Evolutionary conservation across 768 basidiomycete species (phyloP).

Genomic region (Russula emetica): DNA sequence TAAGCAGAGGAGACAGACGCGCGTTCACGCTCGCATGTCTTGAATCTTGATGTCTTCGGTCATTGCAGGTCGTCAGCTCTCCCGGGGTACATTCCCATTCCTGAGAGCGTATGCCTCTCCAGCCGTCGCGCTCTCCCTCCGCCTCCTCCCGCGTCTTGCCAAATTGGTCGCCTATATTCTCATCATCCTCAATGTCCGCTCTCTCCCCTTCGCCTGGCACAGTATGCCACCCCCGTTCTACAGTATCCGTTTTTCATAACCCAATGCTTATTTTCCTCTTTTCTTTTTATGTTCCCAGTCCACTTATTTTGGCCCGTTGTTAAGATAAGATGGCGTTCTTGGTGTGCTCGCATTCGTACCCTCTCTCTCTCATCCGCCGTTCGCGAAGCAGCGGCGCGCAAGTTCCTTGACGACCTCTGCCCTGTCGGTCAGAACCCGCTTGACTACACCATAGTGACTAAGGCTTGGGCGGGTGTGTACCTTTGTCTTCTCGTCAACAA

Average conservation of each 20-base stretch:
- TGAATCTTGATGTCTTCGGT: neutral
- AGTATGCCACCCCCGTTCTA: slow-evolving; percentile 13
- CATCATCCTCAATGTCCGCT: slow-evolving; percentile 6
- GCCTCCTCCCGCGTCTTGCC: slow-evolving; percentile 17
- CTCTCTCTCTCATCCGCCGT: slow-evolving; percentile 11
- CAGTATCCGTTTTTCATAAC: neutral
- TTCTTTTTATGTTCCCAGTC: slow-evolving; percentile 4
- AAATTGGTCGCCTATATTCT: slow-evolving; percentile 9
- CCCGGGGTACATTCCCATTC: neutral
- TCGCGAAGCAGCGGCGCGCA: neutral
- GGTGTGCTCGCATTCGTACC: slow-evolving; percentile 11
- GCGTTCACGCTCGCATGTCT: neutral
- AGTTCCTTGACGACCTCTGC: slow-evolving; percentile 24
- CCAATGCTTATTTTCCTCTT: neutral
- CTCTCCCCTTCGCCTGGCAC: slow-evolving; percentile 28
- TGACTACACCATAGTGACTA: slow-evolving; percentile 20
- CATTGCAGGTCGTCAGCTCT: neutral
- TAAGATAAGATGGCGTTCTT: slow-evolving; percentile 8
- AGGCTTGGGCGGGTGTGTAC: slow-evolving; percentile 28
- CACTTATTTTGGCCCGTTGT: slow-evolving; percentile 16
- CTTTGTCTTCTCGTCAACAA: neutral
- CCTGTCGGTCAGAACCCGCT: slow-evolving; percentile 30
- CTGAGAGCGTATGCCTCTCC: neutral
- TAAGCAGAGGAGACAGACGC: too few relatives aligned
- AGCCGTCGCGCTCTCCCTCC: neutral